phyloP scores from a whole-genome alignment of 2,329 filamentous ascomycete species.

The Cryphonectria parasitica region DNA sequence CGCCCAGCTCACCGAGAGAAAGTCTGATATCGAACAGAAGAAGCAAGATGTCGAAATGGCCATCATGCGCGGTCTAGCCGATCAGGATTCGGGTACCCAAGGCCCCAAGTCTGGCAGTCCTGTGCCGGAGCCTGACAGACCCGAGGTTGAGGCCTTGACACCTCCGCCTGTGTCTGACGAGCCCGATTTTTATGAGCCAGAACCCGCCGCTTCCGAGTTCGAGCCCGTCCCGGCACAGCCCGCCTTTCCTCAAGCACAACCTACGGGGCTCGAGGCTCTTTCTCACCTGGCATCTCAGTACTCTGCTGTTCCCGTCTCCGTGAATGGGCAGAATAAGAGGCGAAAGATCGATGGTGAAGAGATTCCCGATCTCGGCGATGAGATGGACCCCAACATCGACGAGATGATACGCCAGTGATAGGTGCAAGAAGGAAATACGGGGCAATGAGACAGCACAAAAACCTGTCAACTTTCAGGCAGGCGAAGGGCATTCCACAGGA shows the following conservation, averaged over 20 bases:
- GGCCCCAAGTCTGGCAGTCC: constrained; percentile 51
- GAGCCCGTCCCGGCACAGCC: constrained; percentile 31
- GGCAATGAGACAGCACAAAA: not conserved
- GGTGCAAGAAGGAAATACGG: not conserved
- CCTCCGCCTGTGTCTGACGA: constrained; percentile 67
- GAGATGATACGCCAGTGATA: constrained; percentile 51
- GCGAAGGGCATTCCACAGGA: not conserved
- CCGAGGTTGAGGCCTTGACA: constrained; percentile 84
- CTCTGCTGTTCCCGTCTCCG: constrained; percentile 52
- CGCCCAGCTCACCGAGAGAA: constrained; percentile 67
- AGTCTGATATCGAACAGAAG: constrained; percentile 74
- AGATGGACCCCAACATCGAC: constrained; percentile 60
- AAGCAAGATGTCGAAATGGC: constrained; percentile 88
- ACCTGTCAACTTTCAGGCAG: not conserved
- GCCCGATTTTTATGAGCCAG: constrained; percentile 32
- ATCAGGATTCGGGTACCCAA: constrained; percentile 53
- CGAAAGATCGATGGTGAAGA: constrained; percentile 57
- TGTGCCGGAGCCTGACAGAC: constrained; percentile 67
- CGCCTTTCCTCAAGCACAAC: constrained; percentile 32
- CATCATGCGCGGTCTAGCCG: constrained; percentile 82
- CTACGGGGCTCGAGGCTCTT: constrained; percentile 46
- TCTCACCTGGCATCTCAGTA: constrained; percentile 49
- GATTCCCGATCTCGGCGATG: constrained; percentile 59
- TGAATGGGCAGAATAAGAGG: constrained; percentile 57
- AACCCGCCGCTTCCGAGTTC: constrained; percentile 12